Base-by-base conservation (phyloP, 345 rosid species). In the Mercurialis annua region DNA sequence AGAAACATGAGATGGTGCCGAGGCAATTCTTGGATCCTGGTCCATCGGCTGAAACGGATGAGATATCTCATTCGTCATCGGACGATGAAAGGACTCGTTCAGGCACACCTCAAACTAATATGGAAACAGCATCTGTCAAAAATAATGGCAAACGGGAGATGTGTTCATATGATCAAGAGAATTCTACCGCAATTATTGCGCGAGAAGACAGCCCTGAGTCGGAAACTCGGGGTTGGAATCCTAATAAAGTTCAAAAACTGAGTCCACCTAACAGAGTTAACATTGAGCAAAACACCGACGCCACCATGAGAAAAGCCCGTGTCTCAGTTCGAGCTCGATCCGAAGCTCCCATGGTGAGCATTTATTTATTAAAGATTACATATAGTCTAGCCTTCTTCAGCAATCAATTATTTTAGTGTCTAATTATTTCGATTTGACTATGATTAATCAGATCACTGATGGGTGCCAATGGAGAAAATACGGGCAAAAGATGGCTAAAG, bases 401-500 rank as follows among this genome's bases (percentile, higher is more conserved):
- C 26, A 5, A 1, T 36, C n/a, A 4, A 10, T 26, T 12, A 1
- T 36, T n/a, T 6, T 8, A 34, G 1, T n/a, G 38, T 10, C 40
- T 23, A 53, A 43, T 47, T 27, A 18, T 7, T 42, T 59, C 6
- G 17, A 1, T 44, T 21, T 40, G 44, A 8, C 11, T 27, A 33
- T 58, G 31, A 10, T 30, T 47, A 50, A 50, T 42, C 71, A 91
- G 97, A 82, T 91, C 54, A 78, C 78, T 10, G 97, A 91, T 75
- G 99, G 99, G 8, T 94, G 99, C 50, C 99, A 89, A 73, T 94
- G 99, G 99, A 69, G 99, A 59, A 94, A 94, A 69, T 94, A 94
- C n/a, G 99, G 99, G 20, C 99, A 94, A 51, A 94, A 94, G 72
- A 94, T 92, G 95, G 98, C 99, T 0, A 94, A 94, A 78, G 99